phyloP scores from a whole-genome alignment of 2,329 filamentous ascomycete genomes.

The Sphaerulina populicola region DNA sequence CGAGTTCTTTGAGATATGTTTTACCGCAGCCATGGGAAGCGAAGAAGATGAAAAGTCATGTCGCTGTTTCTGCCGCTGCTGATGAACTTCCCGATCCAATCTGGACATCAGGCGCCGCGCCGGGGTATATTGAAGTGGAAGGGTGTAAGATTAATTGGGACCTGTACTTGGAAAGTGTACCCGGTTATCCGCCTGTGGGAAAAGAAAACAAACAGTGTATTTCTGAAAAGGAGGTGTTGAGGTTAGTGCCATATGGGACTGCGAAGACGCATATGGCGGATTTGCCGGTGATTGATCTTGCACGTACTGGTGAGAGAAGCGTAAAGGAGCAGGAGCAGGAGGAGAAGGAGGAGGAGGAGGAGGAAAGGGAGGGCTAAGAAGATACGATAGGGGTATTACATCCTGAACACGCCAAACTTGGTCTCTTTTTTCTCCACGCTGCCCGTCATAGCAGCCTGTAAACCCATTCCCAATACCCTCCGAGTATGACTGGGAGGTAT shows the following conservation, averaged over 20 bases:
- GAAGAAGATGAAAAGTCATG: too few species aligned
- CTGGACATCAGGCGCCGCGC: constrained; percentile 30
- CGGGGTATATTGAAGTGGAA: constrained; percentile 28
- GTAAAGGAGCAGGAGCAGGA: neutral
- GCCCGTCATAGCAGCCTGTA: constrained; percentile 38
- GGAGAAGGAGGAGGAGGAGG: neutral
- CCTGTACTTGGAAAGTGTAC: constrained; percentile 26
- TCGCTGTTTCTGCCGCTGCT: neutral
- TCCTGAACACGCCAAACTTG: constrained; percentile 36
- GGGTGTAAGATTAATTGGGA: constrained; percentile 34
- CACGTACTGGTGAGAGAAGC: too few species aligned
- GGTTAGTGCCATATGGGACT: constrained; percentile 33
- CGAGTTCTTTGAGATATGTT: constrained; percentile 23
- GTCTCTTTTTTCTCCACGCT: constrained; percentile 31
- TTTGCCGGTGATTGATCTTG: constrained; percentile 27
- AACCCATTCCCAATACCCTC: constrained; percentile 41
- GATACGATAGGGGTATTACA: constrained; percentile 21
- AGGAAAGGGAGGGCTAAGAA: too few species aligned
- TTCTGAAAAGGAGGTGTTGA: constrained; percentile 21
- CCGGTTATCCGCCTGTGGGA: constrained; percentile 27
- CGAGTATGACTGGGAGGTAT: constrained; percentile 45
- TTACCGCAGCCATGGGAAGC: neutral
- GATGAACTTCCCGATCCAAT: constrained; percentile 29
- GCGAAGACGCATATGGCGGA: constrained; percentile 35
- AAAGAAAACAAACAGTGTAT: constrained; percentile 24